These are phyloP conservation scores for Bacidia rubella DNA, from an alignment of 495 filamentous ascomycete genomes.

Conservation along the genomic window DNA sequence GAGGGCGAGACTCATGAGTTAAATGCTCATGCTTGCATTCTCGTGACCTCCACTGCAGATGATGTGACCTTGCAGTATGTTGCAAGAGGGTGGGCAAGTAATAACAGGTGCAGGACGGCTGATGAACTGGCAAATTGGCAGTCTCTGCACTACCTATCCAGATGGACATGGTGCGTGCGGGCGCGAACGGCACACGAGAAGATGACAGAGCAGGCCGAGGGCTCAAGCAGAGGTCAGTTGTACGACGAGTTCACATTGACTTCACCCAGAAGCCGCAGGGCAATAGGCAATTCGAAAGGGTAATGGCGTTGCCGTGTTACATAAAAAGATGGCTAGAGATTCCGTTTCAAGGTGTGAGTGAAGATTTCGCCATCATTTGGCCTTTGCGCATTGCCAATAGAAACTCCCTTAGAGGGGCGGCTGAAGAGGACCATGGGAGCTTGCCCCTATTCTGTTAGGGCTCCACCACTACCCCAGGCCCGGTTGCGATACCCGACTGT, in stretches of 20 bases:
- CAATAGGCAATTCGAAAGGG: background rate
- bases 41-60: background rate
- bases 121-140: background rate
- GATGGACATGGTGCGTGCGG: background rate
- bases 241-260: background rate
- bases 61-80: background rate
- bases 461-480: background rate
- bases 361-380: no score
- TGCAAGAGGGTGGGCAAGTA: background rate
- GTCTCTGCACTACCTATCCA: no score
- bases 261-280: background rate
- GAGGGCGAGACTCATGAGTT: background rate
- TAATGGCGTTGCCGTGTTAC: background rate
- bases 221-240: background rate
- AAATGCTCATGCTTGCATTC: background rate
- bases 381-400: conserved; percentile 1
- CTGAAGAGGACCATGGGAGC: background rate
- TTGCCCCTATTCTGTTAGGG: background rate
- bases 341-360: no score
- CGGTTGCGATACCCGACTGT: background rate
- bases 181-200: background rate
- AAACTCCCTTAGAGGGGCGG: background rate
- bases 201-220: background rate
- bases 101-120: background rate
- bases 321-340: background rate